Conservation (phyloP, 495 filamentous ascomycete genomes). For the Penicillium alfredii region DNA sequence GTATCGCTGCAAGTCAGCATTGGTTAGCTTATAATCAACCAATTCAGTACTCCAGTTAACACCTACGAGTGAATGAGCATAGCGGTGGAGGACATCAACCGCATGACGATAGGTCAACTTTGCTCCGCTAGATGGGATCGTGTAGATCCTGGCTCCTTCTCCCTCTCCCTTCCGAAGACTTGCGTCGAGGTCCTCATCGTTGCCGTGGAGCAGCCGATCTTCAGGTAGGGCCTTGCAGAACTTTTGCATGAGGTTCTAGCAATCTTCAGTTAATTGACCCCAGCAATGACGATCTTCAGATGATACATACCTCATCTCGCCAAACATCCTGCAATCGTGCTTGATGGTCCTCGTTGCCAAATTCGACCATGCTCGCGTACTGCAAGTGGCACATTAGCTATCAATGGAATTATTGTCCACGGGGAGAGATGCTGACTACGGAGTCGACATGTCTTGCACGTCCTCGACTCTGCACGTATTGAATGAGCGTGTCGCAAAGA, state of each 20-base stretch:
- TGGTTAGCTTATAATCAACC: background rate
- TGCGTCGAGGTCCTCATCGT: conserved; percentile 52
- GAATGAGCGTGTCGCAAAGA: conserved; percentile 85
- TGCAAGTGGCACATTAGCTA: conserved; percentile 7
- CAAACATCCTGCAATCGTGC: conserved; percentile 52
- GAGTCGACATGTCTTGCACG: conserved; percentile 73
- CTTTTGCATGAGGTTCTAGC: conserved; percentile 50
- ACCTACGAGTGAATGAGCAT: conserved; percentile 52
- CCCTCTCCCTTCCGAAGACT: conserved; percentile 49
- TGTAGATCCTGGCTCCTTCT: conserved; percentile 52
- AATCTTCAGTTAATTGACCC: conserved; percentile 26
- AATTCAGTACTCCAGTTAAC: background rate
- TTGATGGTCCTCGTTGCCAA: conserved; percentile 54
- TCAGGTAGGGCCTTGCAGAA: conserved; percentile 75
- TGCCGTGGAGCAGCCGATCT: conserved; percentile 63
- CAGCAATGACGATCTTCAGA: conserved; percentile 13
- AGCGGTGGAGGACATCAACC: conserved; percentile 58
- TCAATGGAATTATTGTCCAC: background rate
- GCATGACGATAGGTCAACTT: conserved; percentile 74
- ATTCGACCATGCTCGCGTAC: conserved; percentile 81
- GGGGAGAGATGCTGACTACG: conserved; percentile 25
- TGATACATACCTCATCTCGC: conserved; percentile 34
- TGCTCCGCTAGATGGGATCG: conserved; percentile 63
- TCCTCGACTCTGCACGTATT: conserved; percentile 94
- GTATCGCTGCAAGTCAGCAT: conserved; percentile 44